Percentiles rank a stretch among this genome's conserved stretches.
phyloP scores from a whole-genome alignment of 1,139 yeast species.

The Ogataea hybrid region DNA sequence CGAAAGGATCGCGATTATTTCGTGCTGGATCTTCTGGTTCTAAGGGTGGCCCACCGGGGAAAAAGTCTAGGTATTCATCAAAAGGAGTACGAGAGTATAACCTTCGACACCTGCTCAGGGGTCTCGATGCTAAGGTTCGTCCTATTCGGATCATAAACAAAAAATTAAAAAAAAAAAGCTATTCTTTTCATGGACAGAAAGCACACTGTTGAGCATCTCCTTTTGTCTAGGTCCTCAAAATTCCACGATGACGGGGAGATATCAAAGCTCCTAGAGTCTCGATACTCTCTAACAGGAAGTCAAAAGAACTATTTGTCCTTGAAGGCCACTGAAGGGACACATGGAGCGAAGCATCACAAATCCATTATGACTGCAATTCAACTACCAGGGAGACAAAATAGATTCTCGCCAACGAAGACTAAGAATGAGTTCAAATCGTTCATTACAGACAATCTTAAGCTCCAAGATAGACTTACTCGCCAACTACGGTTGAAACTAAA shows the following conservation, averaged over 20 bases:
- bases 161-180: background rate
- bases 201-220: slow-evolving; percentile 47
- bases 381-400: slow-evolving; percentile 16
- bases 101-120: background rate
- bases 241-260: slow-evolving; percentile 38
- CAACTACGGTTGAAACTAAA: slow-evolving; percentile 37
- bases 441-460: slow-evolving; percentile 37
- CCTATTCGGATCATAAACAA: background rate
- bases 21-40: background rate
- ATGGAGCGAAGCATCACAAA: slow-evolving; percentile 7
- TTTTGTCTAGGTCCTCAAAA: slow-evolving; percentile 49
- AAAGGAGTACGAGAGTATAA: slow-evolving; percentile 13
- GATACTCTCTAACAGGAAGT: slow-evolving; percentile 57
- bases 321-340: slow-evolving; percentile 37
- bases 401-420: slow-evolving; percentile 33
- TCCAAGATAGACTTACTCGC: slow-evolving; percentile 40
- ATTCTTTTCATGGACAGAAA: slow-evolving; percentile 31
- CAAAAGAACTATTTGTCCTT: slow-evolving; percentile 59
- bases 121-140: background rate
- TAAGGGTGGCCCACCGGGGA: slow-evolving; percentile 30
- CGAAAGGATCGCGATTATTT: slow-evolving; percentile 17
- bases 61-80: slow-evolving; percentile 13
- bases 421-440: slow-evolving; percentile 46
- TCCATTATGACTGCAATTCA: slow-evolving; percentile 3
- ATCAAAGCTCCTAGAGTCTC: slow-evolving; percentile 47